Evolutionary conservation across 1,139 yeast species (phyloP).

Genomic region (Taiozyma sp.): DNA sequence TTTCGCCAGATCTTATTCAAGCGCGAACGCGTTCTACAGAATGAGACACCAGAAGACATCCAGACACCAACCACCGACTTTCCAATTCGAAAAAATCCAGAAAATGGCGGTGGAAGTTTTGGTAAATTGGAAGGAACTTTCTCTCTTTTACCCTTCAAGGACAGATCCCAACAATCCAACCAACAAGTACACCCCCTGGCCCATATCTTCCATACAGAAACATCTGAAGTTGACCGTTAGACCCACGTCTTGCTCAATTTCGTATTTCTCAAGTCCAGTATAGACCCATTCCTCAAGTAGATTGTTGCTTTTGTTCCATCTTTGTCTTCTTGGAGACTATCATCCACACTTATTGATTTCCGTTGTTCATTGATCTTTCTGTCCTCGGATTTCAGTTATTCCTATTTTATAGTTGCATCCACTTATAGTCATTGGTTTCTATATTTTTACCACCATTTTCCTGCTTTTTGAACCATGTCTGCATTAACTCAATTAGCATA

Average conservation of each 20-base stretch:
- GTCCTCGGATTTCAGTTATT: neutral
- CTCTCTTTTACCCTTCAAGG: neutral
- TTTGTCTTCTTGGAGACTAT: neutral
- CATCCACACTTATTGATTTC: neutral
- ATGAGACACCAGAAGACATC: neutral
- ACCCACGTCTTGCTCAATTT: neutral
- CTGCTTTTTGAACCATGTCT: conserved; percentile 11
- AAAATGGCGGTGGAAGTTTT: neutral
- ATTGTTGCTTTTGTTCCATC: neutral
- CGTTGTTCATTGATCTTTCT: neutral
- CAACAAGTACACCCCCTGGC: neutral
- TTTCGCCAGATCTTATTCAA: neutral
- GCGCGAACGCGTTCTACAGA: neutral
- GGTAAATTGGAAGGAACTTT: neutral
- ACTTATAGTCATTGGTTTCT: neutral
- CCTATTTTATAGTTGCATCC: neutral
- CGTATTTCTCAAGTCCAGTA: neutral
- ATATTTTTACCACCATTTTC: neutral
- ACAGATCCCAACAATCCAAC: neutral
- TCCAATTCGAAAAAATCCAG: neutral
- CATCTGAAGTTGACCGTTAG: neutral
- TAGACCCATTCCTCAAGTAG: neutral
- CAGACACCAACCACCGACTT: neutral
- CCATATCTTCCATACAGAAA: neutral
- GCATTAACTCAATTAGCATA: conserved; percentile 22